Percentiles rank a stretch among this genome's conserved stretches.
Conservation (phyloP, 2,329 filamentous ascomycete genomes). For the Huntiella decipiens region DNA sequence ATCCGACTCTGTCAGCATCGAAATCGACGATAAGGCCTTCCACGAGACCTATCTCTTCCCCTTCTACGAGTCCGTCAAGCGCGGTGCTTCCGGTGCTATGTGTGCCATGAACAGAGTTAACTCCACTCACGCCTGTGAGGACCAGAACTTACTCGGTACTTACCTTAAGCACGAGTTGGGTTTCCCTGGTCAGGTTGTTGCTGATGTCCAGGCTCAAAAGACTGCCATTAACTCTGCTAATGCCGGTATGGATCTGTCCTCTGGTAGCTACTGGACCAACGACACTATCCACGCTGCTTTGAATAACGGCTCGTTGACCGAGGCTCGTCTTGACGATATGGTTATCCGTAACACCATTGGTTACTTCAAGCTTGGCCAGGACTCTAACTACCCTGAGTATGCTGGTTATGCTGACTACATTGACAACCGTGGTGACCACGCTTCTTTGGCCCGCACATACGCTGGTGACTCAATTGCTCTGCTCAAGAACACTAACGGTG, state of each 20-base stretch:
- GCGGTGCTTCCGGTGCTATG: constrained; percentile 38
- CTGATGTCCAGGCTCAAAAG: constrained; percentile 50
- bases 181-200: constrained; percentile 45
- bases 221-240: constrained; percentile 40
- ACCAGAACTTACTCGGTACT: constrained; percentile 46
- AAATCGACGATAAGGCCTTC: constrained; percentile 41
- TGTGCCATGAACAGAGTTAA: constrained; percentile 54
- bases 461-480: constrained; percentile 41
- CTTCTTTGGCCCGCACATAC: constrained; percentile 30
- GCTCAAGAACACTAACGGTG: constrained; percentile 48
- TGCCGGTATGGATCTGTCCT: constrained; percentile 52
- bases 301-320: constrained; percentile 26
- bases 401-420: constrained; percentile 30
- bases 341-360: constrained; percentile 33
- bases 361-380: constrained; percentile 31
- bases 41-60: constrained; percentile 51
- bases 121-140: constrained; percentile 51
- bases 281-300: constrained; percentile 27
- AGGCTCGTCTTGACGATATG: constrained; percentile 27
- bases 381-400: constrained; percentile 24
- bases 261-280: constrained; percentile 40
- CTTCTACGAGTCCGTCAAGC: constrained; percentile 46
- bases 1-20: constrained; percentile 41
- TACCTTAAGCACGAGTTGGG: constrained; percentile 43
- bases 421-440: constrained; percentile 25